Base-by-base conservation (phyloP, 2,329 filamentous ascomycete species). In the Fusarium sp. region DNA sequence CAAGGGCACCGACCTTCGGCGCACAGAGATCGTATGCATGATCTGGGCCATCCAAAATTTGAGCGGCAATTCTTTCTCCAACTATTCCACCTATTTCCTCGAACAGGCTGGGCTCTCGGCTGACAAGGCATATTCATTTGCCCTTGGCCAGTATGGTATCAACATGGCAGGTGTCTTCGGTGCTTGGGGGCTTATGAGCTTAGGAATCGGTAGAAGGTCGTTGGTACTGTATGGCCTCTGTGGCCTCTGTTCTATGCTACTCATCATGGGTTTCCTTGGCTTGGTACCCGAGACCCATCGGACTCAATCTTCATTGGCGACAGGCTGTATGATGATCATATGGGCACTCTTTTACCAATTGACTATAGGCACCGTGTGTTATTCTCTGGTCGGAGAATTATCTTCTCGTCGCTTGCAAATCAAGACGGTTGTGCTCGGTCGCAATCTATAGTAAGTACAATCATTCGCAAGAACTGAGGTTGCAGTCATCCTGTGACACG, bases 391-490 rank as follows among this genome's bases (percentile, higher is more conserved):
- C 7, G 89, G 92, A 2, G 94, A 97, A 79, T 81, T 97, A 24
- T 94, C 93, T 0, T 94, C 93, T 1, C 88, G 92, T 16, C 88
- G 94, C 3, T 85, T 98, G 34, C 92, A 94, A 77, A 94, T 97
- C 83, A 97, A 97, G 84, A 97, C 94, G 1, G 92, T 97, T 24
- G 94, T 96, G 2, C 86, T 97, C 4, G 94, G 92, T 3, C 91
- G 94, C 58, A 92, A 93, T 73, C 82, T 94, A 47, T 92, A 92
- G 85, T 87, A 79, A 80, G 85, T 82, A 30, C 55, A 27, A n/a
- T n/a, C 40, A 27, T 46, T 40, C 32, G n/a, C 10, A 27, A 25
- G 45, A 18, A n/a, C 22, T 41, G 43, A 38, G 46, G 38, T 30
- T 18, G 29, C 16, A 13, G 12, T 52, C 45, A 22, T 51, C 38